Evolutionary conservation across 139 green algal genomes (phyloP).

Genomic region (Chlorokybus atmophyticus): DNA sequence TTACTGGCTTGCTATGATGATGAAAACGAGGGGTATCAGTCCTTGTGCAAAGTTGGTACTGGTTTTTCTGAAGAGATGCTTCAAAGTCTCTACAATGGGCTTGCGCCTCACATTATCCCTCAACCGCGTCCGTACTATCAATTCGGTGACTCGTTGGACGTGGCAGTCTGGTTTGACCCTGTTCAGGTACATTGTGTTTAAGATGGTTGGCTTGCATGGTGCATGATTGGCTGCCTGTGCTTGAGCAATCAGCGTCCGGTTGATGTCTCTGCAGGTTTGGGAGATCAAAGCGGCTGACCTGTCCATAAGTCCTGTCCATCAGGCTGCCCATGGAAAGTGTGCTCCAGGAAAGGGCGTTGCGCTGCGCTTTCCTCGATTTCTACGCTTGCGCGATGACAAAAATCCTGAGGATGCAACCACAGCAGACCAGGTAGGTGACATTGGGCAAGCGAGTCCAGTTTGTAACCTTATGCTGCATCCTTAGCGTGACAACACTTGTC

Average conservation of each 20-base stretch:
- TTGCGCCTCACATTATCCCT: conserved; percentile 51
- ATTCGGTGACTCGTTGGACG: neutral
- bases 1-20: conserved; percentile 82
- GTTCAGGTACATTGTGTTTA: too few species aligned
- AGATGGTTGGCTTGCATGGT: too few species aligned
- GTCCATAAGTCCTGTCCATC: conserved; percentile 79
- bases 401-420: conserved; percentile 70
- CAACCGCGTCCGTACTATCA: neutral
- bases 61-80: conserved; percentile 82
- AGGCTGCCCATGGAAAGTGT: conserved; percentile 64
- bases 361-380: conserved; percentile 33
- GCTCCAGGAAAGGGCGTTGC: conserved; percentile 39
- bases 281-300: conserved; percentile 96
- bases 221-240: too few species aligned
- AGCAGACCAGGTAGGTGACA: conserved; percentile 65
- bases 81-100: conserved; percentile 45
- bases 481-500: too few species aligned
- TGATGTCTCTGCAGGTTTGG: conserved; percentile 59
- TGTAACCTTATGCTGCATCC: too few species aligned
- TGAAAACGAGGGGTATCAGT: conserved; percentile 72
- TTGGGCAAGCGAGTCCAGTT: too few species aligned
- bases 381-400: conserved; percentile 88
- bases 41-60: conserved; percentile 83
- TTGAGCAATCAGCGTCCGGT: too few species aligned
- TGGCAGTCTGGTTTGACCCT: neutral